Conservation (phyloP, 2,329 filamentous ascomycete species). For the Chrysoporthe deuterocubensis region DNA sequence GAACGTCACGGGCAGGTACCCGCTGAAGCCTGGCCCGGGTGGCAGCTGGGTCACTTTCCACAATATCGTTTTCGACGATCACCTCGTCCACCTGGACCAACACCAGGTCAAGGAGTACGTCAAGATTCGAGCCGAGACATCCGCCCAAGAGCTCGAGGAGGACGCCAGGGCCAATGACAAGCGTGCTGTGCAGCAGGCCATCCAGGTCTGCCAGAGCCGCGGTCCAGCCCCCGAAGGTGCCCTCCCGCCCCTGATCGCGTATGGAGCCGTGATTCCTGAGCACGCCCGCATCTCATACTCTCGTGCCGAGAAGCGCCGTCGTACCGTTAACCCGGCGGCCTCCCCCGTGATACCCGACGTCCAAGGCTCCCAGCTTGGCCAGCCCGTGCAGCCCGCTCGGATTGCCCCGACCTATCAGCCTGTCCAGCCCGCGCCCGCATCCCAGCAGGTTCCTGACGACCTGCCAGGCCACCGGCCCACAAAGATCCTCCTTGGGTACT, state of each 20-base stretch:
- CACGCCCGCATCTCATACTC: constrained; percentile 40
- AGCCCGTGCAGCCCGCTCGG: constrained; percentile 6
- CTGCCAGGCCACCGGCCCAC: constrained; percentile 60
- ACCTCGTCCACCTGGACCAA: constrained; percentile 59
- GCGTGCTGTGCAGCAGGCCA: constrained; percentile 52
- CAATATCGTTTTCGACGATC: constrained; percentile 60
- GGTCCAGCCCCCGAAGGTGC: constrained; percentile 50
- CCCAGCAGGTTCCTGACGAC: constrained; percentile 40
- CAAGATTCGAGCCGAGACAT: constrained; percentile 51
- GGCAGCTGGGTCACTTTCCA: constrained; percentile 69
- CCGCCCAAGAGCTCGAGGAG: constrained; percentile 42
- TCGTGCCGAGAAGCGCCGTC: constrained; percentile 53
- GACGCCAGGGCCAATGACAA: constrained; percentile 45
- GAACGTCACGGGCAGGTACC: constrained; percentile 48
- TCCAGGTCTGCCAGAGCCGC: constrained; percentile 44
- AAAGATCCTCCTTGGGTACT: constrained; percentile 62
- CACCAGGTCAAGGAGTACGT: constrained; percentile 67
- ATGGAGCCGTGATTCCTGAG: constrained; percentile 54
- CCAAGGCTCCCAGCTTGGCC: constrained; percentile 11
- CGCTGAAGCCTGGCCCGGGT: constrained; percentile 61
- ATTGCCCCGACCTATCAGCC: constrained; percentile 5
- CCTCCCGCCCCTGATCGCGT: constrained; percentile 51
- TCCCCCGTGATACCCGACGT: constrained; percentile 5
- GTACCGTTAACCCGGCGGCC: constrained; percentile 38
- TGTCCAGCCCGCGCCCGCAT: constrained; percentile 10